These are phyloP conservation scores for Pontederia crassipes DNA, from an alignment of 176 grass and related monocot genomes.

Conservation along the genomic window DNA sequence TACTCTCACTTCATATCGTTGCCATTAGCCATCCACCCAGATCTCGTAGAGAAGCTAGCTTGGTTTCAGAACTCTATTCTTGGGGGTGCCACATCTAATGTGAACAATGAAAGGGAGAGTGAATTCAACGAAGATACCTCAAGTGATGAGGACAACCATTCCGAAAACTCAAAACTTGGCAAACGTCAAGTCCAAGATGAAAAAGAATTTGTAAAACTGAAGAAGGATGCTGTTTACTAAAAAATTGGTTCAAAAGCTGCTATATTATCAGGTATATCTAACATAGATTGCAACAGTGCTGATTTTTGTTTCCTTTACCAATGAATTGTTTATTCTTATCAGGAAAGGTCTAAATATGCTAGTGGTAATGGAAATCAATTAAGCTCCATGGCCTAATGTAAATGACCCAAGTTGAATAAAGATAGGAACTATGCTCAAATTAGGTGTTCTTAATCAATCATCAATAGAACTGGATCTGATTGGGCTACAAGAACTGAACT, in stretches of 20 bases:
- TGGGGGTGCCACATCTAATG: slow-evolving; percentile 22
- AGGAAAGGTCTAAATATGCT: too few species aligned
- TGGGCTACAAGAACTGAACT: too few species aligned
- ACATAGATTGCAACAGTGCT: neutral
- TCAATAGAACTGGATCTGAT: too few species aligned
- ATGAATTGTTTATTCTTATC: neutral
- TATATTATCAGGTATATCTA: slow-evolving; percentile 13
- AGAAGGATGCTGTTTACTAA: slow-evolving; percentile 23
- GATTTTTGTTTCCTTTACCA: neutral
- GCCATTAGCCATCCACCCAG: slow-evolving; percentile 67
- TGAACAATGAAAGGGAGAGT: slow-evolving; percentile 31
- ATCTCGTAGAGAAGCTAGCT: slow-evolving; percentile 58
- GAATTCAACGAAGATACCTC: slow-evolving; percentile 33
- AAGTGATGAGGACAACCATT: slow-evolving; percentile 31
- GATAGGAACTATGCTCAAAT: too few species aligned
- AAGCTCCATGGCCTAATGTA: too few species aligned
- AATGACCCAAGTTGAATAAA: too few species aligned
- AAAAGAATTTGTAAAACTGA: slow-evolving; percentile 26
- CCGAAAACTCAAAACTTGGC: slow-evolving; percentile 21
- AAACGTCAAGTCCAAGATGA: slow-evolving; percentile 37
- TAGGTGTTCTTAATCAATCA: too few species aligned
- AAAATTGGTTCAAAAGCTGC: slow-evolving; percentile 26
- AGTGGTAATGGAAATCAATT: too few species aligned
- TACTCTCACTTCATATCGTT: slow-evolving; percentile 93
- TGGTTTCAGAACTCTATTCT: slow-evolving; percentile 69